Base-by-base conservation (phyloP, 169 alveolate genomes). In the Cryptosporidium baileyi region DNA sequence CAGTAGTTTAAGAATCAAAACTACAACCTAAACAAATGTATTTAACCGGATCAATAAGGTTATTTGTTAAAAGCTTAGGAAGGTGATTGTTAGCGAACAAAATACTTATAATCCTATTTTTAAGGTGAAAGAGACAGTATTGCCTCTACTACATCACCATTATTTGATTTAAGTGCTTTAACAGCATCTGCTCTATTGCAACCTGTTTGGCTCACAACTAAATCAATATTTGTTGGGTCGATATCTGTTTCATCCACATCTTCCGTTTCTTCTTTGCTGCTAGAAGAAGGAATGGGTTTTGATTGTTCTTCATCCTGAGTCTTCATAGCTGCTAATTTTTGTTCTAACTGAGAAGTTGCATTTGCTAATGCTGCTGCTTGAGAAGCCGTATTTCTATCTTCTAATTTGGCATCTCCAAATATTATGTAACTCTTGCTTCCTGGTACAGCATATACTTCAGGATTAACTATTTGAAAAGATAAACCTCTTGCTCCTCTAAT, bases 81-180 rank as follows among this genome's bases (percentile, higher is more conserved):
- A n/a, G n/a, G n/a, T n/a, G n/a, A n/a, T n/a, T n/a, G n/a, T n/a
- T n/a, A n/a, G n/a, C n/a, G n/a, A n/a, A n/a, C n/a, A n/a, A n/a
- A n/a, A n/a, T 43, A 30, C 63, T 57, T 57, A 43, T 57, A 57
- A 28, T 28, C 54, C 54, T 34, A 49, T 61, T 32, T 47, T 51
- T 15, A 74, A 52, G 88, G 82, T 8, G 89, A 67, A 67, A 90
- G 89, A 60, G 90, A 63, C 81, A 93, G 65, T 67, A 93, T 92
- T 44, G 97, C 98, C 67, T 92, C 93, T 32, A 95, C 97, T 74
- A 93, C 90, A 59, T 95, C 98, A 88, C 92, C 91, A 80, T 92
- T 94, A 79, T 93, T 80, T 17, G 89, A 90, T 80, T 91, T 89
- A 4, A 95, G 91, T 3, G 97, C 98, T 79, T 88, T 81, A 34